A percentile compares a stretch with the other conserved stretches of the same genome.
Conservation (phyloP, 1,139 yeast species). For the Yamadazyma diddensiae region DNA sequence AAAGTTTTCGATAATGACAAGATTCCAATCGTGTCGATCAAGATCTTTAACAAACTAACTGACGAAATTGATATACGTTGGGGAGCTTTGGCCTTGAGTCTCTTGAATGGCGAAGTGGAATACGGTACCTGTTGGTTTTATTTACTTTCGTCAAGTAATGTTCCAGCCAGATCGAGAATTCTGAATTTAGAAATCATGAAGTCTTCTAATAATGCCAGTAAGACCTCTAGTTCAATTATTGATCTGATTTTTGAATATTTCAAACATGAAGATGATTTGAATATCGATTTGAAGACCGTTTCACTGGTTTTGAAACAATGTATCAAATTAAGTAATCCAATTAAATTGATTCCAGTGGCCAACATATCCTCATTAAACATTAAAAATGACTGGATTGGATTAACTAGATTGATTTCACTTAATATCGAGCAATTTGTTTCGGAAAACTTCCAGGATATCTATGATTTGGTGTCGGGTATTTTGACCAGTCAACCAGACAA, state of each 20-base stretch:
- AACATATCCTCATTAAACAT: slow-evolving; percentile 46
- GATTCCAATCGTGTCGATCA: slow-evolving; percentile 44
- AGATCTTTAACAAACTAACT: slow-evolving; percentile 48
- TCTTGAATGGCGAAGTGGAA: slow-evolving; percentile 7
- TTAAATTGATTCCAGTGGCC: slow-evolving; percentile 49
- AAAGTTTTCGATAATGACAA: slow-evolving; percentile 28
- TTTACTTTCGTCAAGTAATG: slow-evolving; percentile 34
- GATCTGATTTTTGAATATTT: slow-evolving; percentile 7
- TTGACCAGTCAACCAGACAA: slow-evolving; percentile 6
- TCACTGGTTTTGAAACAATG: slow-evolving; percentile 45
- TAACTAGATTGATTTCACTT: slow-evolving; percentile 53
- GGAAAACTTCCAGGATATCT: slow-evolving; percentile 34
- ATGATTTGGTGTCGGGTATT: slow-evolving; percentile 17
- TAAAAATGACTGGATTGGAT: slow-evolving; percentile 76
- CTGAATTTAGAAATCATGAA: slow-evolving; percentile 26
- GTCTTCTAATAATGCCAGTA: neutral
- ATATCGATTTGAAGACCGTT: slow-evolving; percentile 23
- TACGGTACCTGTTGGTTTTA: slow-evolving; percentile 43
- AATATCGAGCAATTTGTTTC: slow-evolving; percentile 66
- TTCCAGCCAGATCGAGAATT: slow-evolving; percentile 32
- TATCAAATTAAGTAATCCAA: slow-evolving; percentile 24
- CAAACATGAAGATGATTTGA: slow-evolving; percentile 7
- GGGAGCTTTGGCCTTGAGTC: slow-evolving; percentile 46
- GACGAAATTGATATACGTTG: slow-evolving; percentile 47
- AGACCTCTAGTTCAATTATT: slow-evolving; percentile 5